Conservation (phyloP, 164 flowering plant species). For the Sextonia rubra region DNA sequence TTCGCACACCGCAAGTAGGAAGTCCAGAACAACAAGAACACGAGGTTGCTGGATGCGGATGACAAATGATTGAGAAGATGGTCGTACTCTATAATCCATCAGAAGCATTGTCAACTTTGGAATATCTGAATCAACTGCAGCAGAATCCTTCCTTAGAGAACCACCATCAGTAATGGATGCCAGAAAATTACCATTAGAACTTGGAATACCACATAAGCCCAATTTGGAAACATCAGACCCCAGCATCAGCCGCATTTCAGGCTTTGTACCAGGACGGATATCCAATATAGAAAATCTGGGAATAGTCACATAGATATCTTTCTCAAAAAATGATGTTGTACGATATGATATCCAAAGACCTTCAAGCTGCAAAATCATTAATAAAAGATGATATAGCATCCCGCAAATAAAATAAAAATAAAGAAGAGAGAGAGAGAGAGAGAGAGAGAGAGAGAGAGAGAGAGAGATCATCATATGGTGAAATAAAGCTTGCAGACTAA, state of each 20-base stretch:
- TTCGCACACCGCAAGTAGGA: slow-evolving; percentile 85
- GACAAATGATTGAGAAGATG: slow-evolving; percentile 74
- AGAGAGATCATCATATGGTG: too few relatives aligned
- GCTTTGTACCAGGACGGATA: slow-evolving; percentile 74
- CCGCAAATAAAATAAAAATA: too few relatives aligned
- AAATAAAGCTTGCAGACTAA: too few relatives aligned
- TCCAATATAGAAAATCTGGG: slow-evolving; percentile 79
- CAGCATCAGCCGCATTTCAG: slow-evolving; percentile 98
- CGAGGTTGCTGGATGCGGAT: slow-evolving; percentile 91
- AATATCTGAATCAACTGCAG: slow-evolving; percentile 32
- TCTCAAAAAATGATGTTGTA: slow-evolving; percentile 82
- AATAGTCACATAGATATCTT: slow-evolving; percentile 87
- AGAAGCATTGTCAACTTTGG: slow-evolving; percentile 84
- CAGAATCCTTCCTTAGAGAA: slow-evolving; percentile 17
- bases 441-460: too few relatives aligned
- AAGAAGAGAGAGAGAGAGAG: too few relatives aligned
- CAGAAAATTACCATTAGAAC: slow-evolving; percentile 33
- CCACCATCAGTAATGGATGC: slow-evolving; percentile 24
- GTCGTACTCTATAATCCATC: slow-evolving; percentile 76
- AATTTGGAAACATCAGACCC: slow-evolving; percentile 82
- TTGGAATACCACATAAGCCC: slow-evolving; percentile 8
- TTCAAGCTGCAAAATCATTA: slow-evolving; percentile 66
- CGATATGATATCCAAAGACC: slow-evolving; percentile 96
- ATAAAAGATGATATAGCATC: not conserved
- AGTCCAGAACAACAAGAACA: slow-evolving; percentile 91